Evolutionary conservation across 176 grass and related monocot genomes (phyloP).

Genomic region (Carex myosuroides): DNA sequence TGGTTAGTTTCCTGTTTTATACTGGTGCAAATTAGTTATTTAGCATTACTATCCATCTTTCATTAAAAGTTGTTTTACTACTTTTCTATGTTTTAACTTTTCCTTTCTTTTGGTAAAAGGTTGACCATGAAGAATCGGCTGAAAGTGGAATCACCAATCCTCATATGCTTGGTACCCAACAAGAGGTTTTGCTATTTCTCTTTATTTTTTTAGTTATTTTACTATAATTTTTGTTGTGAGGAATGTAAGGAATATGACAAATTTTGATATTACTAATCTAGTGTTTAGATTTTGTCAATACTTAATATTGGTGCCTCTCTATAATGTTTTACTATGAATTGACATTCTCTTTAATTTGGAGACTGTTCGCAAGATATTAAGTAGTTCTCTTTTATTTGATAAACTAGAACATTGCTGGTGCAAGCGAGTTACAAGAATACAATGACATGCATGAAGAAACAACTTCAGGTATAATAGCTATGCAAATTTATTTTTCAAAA

Average conservation of each 20-base stretch:
- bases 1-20: conserved; percentile 18
- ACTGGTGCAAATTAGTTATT: not conserved
- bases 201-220: not conserved
- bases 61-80: not conserved
- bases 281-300: not conserved
- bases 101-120: conserved; percentile 1
- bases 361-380: not conserved
- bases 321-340: not conserved
- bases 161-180: not conserved
- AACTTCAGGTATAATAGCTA: not conserved
- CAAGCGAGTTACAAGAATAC: not conserved
- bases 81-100: not conserved
- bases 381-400: not conserved
- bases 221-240: not conserved
- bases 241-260: not conserved
- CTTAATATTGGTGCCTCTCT: not conserved
- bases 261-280: not conserved
- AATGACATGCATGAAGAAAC: not conserved
- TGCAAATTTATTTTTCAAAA: not conserved
- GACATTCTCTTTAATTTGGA: not conserved
- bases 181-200: not conserved
- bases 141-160: not conserved
- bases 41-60: not conserved
- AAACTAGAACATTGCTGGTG: not conserved
- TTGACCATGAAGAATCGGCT: not conserved